phyloP scores from a whole-genome alignment of 2,329 filamentous ascomycete species.

The Cladosporium sp. region DNA sequence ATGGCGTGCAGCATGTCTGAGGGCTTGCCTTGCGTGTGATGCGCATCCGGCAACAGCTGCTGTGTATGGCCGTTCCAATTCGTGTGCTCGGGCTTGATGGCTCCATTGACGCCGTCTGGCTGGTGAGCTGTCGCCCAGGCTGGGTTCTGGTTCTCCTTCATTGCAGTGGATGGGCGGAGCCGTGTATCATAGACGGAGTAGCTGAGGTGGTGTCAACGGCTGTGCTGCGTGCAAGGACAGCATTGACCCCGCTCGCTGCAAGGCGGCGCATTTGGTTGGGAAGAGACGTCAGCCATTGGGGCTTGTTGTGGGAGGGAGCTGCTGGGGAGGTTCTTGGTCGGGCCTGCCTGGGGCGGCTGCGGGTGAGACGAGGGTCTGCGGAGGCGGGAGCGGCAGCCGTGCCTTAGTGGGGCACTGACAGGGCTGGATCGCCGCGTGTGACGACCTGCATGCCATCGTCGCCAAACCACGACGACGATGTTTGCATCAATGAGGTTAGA shows the following conservation, averaged over 20 bases:
- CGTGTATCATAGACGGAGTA: not conserved
- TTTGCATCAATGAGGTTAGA: too few relatives aligned
- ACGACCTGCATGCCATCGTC: too few relatives aligned
- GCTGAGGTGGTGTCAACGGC: not conserved
- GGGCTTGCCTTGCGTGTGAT: not conserved
- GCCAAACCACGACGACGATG: too few relatives aligned
- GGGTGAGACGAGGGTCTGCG: not conserved
- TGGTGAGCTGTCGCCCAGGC: not conserved
- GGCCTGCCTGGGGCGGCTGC: not conserved
- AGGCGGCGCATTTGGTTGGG: slow-evolving; percentile 4
- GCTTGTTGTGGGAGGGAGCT: not conserved
- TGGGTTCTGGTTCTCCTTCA: slow-evolving; percentile 10
- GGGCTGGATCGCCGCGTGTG: too few relatives aligned
- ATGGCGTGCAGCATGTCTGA: not conserved
- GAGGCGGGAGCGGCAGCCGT: too few relatives aligned
- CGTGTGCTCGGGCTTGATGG: not conserved
- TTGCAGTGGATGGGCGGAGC: not conserved
- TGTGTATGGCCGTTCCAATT: not conserved
- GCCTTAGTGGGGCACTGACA: too few relatives aligned
- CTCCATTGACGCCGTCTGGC: slow-evolving; percentile 1
- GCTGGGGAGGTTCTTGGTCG: not conserved
- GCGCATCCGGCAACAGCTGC: not conserved
- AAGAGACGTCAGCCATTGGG: slow-evolving; percentile 2
- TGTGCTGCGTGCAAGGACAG: not conserved
- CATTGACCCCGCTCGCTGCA: not conserved